These are phyloP conservation scores for Penicillium crystallinum DNA, from an alignment of 495 filamentous ascomycete genomes.

Conservation along the genomic window DNA sequence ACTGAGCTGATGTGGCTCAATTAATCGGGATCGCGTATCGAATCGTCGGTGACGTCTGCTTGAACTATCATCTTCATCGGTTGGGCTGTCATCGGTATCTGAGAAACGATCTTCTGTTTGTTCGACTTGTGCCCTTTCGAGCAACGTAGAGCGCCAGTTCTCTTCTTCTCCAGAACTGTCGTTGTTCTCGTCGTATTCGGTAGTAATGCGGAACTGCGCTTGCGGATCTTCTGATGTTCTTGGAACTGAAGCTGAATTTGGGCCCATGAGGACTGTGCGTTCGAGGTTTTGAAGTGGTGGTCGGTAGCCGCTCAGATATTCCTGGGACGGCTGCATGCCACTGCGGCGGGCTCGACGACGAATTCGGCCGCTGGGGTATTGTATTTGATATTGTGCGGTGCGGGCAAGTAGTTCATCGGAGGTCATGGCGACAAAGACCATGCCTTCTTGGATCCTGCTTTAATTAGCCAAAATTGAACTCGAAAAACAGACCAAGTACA, in stretches of 20 bases:
- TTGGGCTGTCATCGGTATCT: conserved; percentile 51
- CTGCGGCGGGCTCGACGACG: conserved; percentile 24
- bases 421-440: conserved; percentile 88
- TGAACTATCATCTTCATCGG: conserved; percentile 26
- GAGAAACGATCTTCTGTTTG: conserved; percentile 32
- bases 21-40: background rate
- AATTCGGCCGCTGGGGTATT: conserved; percentile 44
- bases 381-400: conserved; percentile 72
- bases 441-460: conserved; percentile 78
- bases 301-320: conserved; percentile 36
- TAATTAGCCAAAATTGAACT: conserved; percentile 19
- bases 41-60: conserved; percentile 22
- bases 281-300: conserved; percentile 33
- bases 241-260: conserved; percentile 19
- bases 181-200: conserved; percentile 43
- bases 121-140: conserved; percentile 25
- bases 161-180: conserved; percentile 32
- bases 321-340: conserved; percentile 35
- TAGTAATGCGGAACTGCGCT: conserved; percentile 46
- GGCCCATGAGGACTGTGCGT: conserved; percentile 20
- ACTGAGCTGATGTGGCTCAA: conserved; percentile 13
- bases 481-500: conserved; percentile 31
- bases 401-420: conserved; percentile 66
- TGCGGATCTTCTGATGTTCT: conserved; percentile 21
- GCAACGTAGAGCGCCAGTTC: conserved; percentile 19